A percentile compares a stretch with the other conserved stretches of the same genome.
These are phyloP conservation scores for Cladochytrium replicatum DNA, from an alignment of 192 early-diverging fungal genomes.

Conservation along the genomic window DNA sequence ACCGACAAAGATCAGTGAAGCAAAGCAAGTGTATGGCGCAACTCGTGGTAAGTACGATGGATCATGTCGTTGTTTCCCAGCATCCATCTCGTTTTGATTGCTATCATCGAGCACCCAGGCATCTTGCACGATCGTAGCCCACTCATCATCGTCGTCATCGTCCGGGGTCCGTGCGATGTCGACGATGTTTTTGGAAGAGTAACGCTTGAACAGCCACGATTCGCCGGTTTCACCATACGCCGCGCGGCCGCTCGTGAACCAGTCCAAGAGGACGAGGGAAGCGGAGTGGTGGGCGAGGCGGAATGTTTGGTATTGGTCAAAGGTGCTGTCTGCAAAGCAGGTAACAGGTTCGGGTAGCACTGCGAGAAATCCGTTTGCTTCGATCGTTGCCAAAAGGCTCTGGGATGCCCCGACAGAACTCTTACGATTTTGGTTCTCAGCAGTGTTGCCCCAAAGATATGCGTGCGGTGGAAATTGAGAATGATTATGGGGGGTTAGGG, in stretches of 20 bases:
- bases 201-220: slow-evolving; percentile 56
- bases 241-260: slow-evolving; percentile 70
- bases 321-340: slow-evolving; percentile 56
- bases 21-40: slow-evolving; percentile 49
- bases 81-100: slow-evolving; percentile 12
- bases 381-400: slow-evolving; percentile 33
- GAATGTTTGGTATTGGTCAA: slow-evolving; percentile 52
- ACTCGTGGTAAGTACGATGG: slow-evolving; percentile 41
- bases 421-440: no score
- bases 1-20: slow-evolving; percentile 52
- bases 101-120: slow-evolving; percentile 36
- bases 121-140: slow-evolving; percentile 28
- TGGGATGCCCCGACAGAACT: slow-evolving; percentile 31
- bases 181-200: slow-evolving; percentile 39
- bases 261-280: slow-evolving; percentile 67
- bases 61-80: neutral
- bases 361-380: slow-evolving; percentile 31
- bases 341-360: slow-evolving; percentile 72
- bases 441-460: slow-evolving; percentile 1
- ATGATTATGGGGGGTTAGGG: neutral
- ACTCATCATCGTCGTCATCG: slow-evolving; percentile 20
- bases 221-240: slow-evolving; percentile 70
- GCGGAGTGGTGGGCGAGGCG: slow-evolving; percentile 27
- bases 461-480: neutral
- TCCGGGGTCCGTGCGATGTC: slow-evolving; percentile 14